Percentiles rank a stretch among this genome's conserved stretches.
These are phyloP conservation scores for Russula olivacea DNA, from an alignment of 768 basidiomycete species.

Conservation along the genomic window DNA sequence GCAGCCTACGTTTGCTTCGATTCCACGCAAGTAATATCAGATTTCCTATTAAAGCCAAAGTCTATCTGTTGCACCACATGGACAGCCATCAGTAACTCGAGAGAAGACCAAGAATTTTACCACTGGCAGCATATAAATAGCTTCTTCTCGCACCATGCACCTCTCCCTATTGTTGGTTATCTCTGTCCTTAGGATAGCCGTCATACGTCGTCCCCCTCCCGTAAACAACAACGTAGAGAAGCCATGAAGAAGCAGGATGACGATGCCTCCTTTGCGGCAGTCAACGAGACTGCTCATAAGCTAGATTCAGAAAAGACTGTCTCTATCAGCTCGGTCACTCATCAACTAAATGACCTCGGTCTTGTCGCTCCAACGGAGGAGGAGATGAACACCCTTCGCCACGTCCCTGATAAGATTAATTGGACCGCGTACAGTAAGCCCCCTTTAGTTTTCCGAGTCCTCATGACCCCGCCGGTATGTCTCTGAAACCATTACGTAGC, in stretches of 20 bases:
- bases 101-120: neutral
- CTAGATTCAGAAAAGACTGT: neutral
- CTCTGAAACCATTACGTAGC: conserved; percentile 15
- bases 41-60: neutral
- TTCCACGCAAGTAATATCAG: neutral
- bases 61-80: neutral
- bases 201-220: too few species aligned
- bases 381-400: conserved; percentile 26
- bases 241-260: conserved; percentile 22
- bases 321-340: neutral
- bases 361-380: conserved; percentile 26
- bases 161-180: neutral
- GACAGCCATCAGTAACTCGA: neutral
- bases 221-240: neutral
- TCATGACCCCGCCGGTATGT: neutral
- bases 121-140: conserved; percentile 1
- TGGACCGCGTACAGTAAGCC: conserved; percentile 24
- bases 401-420: conserved; percentile 27
- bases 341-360: conserved; percentile 4
- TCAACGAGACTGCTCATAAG: conserved; percentile 10
- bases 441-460: too few species aligned
- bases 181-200: neutral
- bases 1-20: neutral
- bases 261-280: conserved; percentile 11
- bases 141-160: neutral